Evolutionary conservation across 2,329 filamentous ascomycete genomes (phyloP).

Genomic region (Tetracladium maxilliforme): DNA sequence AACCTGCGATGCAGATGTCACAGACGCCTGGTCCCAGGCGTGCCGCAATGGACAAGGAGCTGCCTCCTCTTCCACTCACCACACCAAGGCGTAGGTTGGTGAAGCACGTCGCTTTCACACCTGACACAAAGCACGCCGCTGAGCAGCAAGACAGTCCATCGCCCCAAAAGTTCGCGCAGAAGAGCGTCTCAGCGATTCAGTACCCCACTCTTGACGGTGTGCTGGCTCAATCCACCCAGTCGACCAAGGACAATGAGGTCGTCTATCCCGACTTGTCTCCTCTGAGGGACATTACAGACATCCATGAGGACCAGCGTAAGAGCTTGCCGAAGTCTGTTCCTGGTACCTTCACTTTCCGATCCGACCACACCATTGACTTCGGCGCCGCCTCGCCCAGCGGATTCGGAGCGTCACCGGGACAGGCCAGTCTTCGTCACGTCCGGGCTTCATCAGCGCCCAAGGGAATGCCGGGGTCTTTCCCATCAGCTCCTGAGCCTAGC

Average conservation of each 20-base stretch:
- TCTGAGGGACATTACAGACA: no score
- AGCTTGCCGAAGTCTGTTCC: conserved; percentile 25
- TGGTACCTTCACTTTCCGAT: conserved; percentile 50
- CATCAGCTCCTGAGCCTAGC: no score
- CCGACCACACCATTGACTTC: conserved; percentile 49
- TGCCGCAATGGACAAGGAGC: conserved; percentile 36
- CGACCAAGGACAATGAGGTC: no score
- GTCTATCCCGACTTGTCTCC: no score
- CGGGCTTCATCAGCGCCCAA: conserved; percentile 30
- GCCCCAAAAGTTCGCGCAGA: no score
- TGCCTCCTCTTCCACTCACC: conserved; percentile 37
- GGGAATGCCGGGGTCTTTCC: conserved; percentile 41
- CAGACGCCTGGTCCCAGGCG: no score
- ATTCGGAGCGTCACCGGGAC: conserved; percentile 43
- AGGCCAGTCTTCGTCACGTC: conserved; percentile 45
- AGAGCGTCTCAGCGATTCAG: no score
- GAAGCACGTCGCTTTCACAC: conserved; percentile 73
- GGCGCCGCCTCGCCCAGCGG: conserved; percentile 28
- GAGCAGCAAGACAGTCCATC: conserved; percentile 36
- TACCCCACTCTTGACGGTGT: no score
- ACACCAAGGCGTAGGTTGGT: conserved; percentile 26
- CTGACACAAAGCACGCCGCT: conserved; percentile 41
- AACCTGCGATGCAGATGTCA: no score
- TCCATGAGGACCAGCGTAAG: conserved; percentile 8
- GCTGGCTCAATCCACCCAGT: no score